Evolutionary conservation across 371 early-diverging fungal genomes (phyloP), one percentile per base, ranked within the genome.

Genomic region (Cokeromyces recurvatus): DNA sequence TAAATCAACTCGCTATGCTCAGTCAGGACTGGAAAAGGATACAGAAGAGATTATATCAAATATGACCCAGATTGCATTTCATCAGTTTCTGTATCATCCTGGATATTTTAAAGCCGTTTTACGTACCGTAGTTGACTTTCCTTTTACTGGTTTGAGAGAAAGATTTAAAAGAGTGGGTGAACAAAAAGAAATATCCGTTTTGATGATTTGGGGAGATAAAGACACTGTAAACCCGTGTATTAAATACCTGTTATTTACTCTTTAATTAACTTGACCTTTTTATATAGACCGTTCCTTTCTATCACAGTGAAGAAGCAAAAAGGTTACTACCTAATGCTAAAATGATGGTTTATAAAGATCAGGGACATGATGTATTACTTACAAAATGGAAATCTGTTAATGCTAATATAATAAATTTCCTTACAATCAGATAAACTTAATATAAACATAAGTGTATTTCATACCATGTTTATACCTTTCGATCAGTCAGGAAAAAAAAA

Each of bases 151-250:
- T 12, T 37, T 72, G 20, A 53, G 51, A 15, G 55, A 50, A 1
- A 57, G 70, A 17, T 77, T 62, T 38, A 25, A 55, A 9, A 49
- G 25, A 8, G 63, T 77, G 9, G 77, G 71, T 5, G 43, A 58
- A 25, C 32, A 57, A 8, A 35, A 47, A 19, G 29, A 53, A 9
- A 46, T 41, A 10, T 57, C 57, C 2, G 51, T 66, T 7, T 40
- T 74, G 17, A 54, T 68, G 6, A 32, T 77, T 32, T 77, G 77
- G 77, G 77, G 77, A 3, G 68, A 70, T 38, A 35, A 51, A n/a
- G 77, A 77, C 25, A 51, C 38, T 22, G 74, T 69, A 67, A 48
- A 50, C n/a, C n/a, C n/a, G n/a, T n/a, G n/a, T n/a, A n/a, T n/a
- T n/a, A n/a, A n/a, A n/a, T 48, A 20, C 11, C 8, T 3, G n/a